Percentiles rank a stretch among this genome's conserved stretches.
Evolutionary conservation across 257 asterid species (phyloP).

Genomic region (Solanum chilense): DNA sequence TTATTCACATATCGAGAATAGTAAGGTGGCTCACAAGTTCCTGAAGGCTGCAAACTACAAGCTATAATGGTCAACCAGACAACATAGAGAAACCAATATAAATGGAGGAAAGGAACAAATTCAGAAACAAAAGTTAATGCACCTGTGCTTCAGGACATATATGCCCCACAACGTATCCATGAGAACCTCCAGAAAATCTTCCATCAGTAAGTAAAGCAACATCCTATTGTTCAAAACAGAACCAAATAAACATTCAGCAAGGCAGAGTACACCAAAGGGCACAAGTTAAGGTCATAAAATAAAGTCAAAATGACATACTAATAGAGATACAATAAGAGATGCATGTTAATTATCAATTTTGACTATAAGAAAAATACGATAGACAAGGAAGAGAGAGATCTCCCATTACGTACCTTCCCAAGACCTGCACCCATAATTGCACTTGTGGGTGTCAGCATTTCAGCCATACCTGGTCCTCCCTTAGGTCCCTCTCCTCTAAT

Average conservation of each 20-base stretch:
- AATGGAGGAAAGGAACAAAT: background rate
- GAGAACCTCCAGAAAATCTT: conserved; percentile 97
- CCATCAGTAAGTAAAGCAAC: conserved; percentile 92
- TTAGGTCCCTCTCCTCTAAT: conserved; percentile 99
- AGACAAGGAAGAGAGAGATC: background rate
- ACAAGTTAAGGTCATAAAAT: background rate
- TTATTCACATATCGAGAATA: background rate
- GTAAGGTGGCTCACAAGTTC: background rate
- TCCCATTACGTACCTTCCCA: conserved; percentile 57
- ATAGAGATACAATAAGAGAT: background rate
- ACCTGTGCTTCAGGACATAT: conserved; percentile 99
- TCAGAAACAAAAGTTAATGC: background rate
- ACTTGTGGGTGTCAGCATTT: conserved; percentile 98
- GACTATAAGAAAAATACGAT: background rate
- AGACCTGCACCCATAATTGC: conserved; percentile 99
- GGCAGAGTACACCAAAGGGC: background rate
- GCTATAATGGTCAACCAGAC: background rate
- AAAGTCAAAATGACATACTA: background rate
- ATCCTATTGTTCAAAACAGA: conserved; percentile 34
- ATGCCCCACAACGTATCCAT: conserved; percentile 95
- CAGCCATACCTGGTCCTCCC: conserved; percentile 99
- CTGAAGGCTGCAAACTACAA: background rate
- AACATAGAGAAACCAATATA: background rate
- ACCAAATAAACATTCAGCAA: background rate
- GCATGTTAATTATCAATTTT: background rate